A percentile compares a stretch with the other conserved stretches of the same genome.
Evolutionary conservation across 495 filamentous ascomycete species (phyloP).

Genomic region (Staphylotrichum longicolle): DNA sequence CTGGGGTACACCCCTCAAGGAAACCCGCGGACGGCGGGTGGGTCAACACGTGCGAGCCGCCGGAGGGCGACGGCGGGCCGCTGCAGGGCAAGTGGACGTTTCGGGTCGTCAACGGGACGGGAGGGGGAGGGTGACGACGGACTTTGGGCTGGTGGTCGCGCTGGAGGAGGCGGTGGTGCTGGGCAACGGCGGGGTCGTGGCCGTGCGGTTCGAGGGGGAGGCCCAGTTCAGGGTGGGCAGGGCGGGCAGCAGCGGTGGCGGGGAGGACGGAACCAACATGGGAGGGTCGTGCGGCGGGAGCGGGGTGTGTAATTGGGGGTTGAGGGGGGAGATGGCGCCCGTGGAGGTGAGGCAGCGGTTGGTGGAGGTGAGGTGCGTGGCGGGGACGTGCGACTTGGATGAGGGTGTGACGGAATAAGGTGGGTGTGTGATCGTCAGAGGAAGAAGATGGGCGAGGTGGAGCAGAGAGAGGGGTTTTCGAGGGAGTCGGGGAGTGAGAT

Average conservation of each 20-base stretch:
- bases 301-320: slow-evolving; percentile 1
- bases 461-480: not conserved
- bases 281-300: not conserved
- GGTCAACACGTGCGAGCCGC: not conserved
- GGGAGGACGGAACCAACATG: not conserved
- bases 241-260: too few relatives aligned
- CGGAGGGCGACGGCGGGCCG: not conserved
- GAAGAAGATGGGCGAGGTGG: not conserved
- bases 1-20: not conserved
- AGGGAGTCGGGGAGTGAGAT: not conserved
- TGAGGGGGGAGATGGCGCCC: not conserved
- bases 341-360: slow-evolving; percentile 6
- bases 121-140: not conserved
- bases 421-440: not conserved
- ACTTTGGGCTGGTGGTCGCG: not conserved
- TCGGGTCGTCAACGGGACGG: not conserved
- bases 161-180: not conserved
- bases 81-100: slow-evolving; percentile 2
- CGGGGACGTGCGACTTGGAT: not conserved
- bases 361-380: slow-evolving; percentile 1
- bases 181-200: not conserved
- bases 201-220: slow-evolving; percentile 1
- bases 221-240: not conserved
- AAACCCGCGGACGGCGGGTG: not conserved
- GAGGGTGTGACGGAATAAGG: not conserved